phyloP scores from a whole-genome alignment of 768 basidiomycete genomes.

The Pholiota molesta region DNA sequence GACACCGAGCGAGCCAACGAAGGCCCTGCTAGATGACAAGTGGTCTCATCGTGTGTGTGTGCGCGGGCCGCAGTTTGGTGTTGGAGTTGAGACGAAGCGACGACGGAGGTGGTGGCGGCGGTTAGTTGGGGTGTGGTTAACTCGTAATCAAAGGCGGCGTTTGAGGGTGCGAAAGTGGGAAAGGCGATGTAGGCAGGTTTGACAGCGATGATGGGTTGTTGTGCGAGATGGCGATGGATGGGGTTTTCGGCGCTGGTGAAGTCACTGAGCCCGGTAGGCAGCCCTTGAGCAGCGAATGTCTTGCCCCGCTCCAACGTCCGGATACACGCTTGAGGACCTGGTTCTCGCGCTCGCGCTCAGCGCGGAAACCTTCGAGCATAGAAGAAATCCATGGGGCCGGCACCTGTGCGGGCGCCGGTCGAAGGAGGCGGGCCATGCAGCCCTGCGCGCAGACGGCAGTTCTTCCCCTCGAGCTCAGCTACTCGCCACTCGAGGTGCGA shows the following conservation, averaged over 20 bases:
- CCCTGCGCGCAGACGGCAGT: conserved; percentile 65
- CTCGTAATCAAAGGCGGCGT: no score
- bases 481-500: conserved; percentile 66
- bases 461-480: conserved; percentile 81
- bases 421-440: conserved; percentile 15
- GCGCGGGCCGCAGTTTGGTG: conserved; percentile 27
- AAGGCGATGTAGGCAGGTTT: conserved; percentile 28
- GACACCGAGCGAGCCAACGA: conserved; percentile 57
- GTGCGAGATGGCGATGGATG: conserved; percentile 29
- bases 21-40: conserved; percentile 92
- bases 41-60: conserved; percentile 53
- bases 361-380: conserved; percentile 36
- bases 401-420: conserved; percentile 22
- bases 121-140: conserved; percentile 6
- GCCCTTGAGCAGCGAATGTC: conserved; percentile 70
- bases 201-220: conserved; percentile 14
- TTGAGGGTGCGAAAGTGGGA: conserved; percentile 46
- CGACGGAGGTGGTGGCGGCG: conserved; percentile 15
- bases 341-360: conserved; percentile 66
- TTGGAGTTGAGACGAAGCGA: conserved; percentile 39
- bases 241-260: conserved; percentile 24
- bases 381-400: conserved; percentile 14
- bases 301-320: conserved; percentile 78
- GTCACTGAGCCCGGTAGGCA: conserved; percentile 44
- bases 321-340: conserved; percentile 73